phyloP scores from a whole-genome alignment of 1,284 basidiomycete genomes.

The Heliocybe sulcata region DNA sequence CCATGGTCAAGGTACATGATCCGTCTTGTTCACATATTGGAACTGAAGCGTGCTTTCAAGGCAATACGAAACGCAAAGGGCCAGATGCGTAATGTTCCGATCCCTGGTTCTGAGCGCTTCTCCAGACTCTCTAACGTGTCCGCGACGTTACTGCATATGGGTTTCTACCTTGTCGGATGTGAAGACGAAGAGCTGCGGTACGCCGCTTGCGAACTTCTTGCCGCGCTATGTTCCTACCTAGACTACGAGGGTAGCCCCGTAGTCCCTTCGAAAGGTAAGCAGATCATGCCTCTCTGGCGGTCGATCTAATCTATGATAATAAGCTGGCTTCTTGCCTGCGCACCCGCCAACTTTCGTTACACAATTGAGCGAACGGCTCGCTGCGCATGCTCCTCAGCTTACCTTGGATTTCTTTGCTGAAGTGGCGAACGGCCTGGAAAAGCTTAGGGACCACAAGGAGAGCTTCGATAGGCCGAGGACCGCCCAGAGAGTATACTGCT shows the following conservation, averaged over 20 bases:
- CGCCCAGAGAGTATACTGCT: constrained; percentile 58
- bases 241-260: constrained; percentile 68
- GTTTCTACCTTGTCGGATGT: constrained; percentile 69
- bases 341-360: constrained; percentile 59
- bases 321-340: constrained; percentile 46
- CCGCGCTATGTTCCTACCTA: constrained; percentile 72
- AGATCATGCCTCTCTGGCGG: constrained; percentile 11
- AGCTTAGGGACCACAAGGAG: constrained; percentile 14
- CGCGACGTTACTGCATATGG: constrained; percentile 77
- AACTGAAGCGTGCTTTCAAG: constrained; percentile 23
- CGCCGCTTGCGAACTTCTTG: constrained; percentile 73
- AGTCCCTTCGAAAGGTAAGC: constrained; percentile 57
- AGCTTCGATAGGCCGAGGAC: constrained; percentile 17
- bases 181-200: constrained; percentile 70
- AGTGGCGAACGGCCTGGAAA: constrained; percentile 62
- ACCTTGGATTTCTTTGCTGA: constrained; percentile 85
- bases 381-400: constrained; percentile 68
- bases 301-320: neutral
- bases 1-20: constrained; percentile 61
- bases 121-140: constrained; percentile 78
- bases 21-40: neutral
- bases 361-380: constrained; percentile 65
- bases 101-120: constrained; percentile 58
- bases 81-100: constrained; percentile 48
- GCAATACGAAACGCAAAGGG: constrained; percentile 66